These are phyloP conservation scores for Arthroderma sp. DNA, from an alignment of 2,329 filamentous ascomycete genomes.

Conservation along the genomic window DNA sequence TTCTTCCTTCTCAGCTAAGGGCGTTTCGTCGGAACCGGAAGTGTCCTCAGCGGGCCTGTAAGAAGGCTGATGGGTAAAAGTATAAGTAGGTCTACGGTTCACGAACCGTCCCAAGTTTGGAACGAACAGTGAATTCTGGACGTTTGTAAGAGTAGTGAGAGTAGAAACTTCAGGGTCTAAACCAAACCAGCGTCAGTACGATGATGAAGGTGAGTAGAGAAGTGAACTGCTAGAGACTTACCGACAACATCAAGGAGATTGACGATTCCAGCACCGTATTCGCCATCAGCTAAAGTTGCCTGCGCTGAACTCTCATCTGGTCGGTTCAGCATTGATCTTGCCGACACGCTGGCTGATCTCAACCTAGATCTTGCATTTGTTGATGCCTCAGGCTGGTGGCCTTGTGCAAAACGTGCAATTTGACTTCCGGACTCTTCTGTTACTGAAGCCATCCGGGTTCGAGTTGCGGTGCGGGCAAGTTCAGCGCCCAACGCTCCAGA, in stretches of 20 bases:
- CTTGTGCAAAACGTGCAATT: too few relatives aligned
- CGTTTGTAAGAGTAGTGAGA: conserved; percentile 71
- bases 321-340: conserved; percentile 4
- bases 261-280: conserved; percentile 51
- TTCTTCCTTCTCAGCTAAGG: conserved; percentile 9
- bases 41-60: conserved; percentile 10
- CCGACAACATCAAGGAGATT: conserved; percentile 57
- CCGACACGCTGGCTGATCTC: conserved; percentile 1
- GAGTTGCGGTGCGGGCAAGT: conserved; percentile 13
- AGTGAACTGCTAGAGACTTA: conserved; percentile 25
- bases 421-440: conserved; percentile 18
- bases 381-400: too few relatives aligned
- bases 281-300: conserved; percentile 16
- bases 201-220: not conserved
- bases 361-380: not conserved
- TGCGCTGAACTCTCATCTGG: conserved; percentile 21
- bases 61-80: conserved; percentile 38
- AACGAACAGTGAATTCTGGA: conserved; percentile 79
- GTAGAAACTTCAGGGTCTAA: conserved; percentile 72
- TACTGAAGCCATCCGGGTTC: conserved; percentile 19
- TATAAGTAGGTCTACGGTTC: conserved; percentile 68
- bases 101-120: conserved; percentile 64
- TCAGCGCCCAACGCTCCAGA: conserved; percentile 16
- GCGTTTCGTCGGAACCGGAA: conserved; percentile 16
- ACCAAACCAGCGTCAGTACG: conserved; percentile 6